phyloP scores from a whole-genome alignment of 73 alveolate genomes.

The Tetrahymena thermophila region DNA sequence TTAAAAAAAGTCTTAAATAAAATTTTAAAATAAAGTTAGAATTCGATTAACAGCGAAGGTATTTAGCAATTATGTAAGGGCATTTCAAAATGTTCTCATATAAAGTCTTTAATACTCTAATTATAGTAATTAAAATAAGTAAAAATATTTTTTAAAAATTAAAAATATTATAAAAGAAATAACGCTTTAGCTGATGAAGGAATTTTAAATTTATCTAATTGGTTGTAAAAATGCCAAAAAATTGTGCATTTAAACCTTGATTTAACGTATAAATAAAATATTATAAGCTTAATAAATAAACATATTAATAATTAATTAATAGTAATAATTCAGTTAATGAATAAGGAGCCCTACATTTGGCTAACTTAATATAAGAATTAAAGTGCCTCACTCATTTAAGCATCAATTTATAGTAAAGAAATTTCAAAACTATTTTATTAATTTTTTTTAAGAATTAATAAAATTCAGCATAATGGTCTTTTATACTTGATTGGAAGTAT shows the following conservation, averaged over 20 bases:
- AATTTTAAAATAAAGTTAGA: neutral
- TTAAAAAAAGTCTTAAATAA: too few relatives aligned
- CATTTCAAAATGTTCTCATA: neutral
- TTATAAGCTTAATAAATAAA: too few relatives aligned
- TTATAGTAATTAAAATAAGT: neutral
- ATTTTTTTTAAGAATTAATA: neutral
- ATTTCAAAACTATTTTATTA: too few relatives aligned
- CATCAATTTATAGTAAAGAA: too few relatives aligned
- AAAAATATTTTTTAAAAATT: neutral
- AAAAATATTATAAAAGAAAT: neutral
- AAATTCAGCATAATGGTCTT: neutral
- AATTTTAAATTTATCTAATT: neutral
- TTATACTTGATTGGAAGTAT: neutral
- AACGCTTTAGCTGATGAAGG: neutral
- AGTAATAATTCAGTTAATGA: neutral
- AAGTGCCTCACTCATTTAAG: too few relatives aligned
- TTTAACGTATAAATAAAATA: neutral
- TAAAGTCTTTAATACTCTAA: neutral
- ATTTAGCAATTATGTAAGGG: neutral
- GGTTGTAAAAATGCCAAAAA: neutral
- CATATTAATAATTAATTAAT: too few relatives aligned
- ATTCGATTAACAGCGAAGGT: neutral
- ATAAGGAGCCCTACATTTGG: neutral
- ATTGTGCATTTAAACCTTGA: neutral
- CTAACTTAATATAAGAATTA: too few relatives aligned